These are phyloP conservation scores for Boletus vinaceobasis DNA, from an alignment of 768 basidiomycete species.

Conservation along the genomic window DNA sequence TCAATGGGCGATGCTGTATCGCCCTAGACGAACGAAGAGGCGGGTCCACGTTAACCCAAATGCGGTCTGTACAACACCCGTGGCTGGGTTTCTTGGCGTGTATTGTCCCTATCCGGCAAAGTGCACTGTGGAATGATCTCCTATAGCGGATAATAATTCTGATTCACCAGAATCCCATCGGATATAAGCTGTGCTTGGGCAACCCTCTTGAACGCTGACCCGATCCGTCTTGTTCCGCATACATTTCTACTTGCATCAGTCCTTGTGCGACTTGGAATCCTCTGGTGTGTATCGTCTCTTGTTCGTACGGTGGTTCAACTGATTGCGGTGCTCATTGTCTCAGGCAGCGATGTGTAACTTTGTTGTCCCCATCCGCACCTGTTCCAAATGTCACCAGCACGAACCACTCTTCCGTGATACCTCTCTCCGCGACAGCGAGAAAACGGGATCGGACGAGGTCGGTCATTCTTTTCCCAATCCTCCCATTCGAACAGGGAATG, in stretches of 20 bases:
- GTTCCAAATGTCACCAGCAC: conserved; percentile 25
- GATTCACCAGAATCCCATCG: conserved; percentile 9
- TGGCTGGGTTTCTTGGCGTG: background rate
- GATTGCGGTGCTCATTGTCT: background rate
- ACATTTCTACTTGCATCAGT: background rate
- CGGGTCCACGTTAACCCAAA: background rate
- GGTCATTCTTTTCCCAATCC: background rate
- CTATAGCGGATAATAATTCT: background rate
- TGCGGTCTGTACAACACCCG: background rate
- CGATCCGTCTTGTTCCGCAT: background rate
- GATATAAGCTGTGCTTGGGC: conserved; percentile 9
- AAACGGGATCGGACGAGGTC: conserved; percentile 19
- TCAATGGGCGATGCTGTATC: background rate
- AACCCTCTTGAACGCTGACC: background rate
- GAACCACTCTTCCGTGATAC: conserved; percentile 27
- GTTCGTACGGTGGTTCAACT: background rate
- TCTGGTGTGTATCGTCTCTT: background rate
- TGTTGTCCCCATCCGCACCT: conserved; percentile 30
- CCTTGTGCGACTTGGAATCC: background rate
- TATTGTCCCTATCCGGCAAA: conserved; percentile 6
- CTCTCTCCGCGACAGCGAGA: conserved; percentile 16
- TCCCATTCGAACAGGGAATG: background rate
- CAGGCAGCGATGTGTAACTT: conserved; percentile 27
- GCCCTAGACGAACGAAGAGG: background rate
- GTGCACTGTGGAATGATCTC: too few species aligned